Base-by-base conservation (phyloP, 2,329 filamentous ascomycete species). In the Verticillium isaacii region DNA sequence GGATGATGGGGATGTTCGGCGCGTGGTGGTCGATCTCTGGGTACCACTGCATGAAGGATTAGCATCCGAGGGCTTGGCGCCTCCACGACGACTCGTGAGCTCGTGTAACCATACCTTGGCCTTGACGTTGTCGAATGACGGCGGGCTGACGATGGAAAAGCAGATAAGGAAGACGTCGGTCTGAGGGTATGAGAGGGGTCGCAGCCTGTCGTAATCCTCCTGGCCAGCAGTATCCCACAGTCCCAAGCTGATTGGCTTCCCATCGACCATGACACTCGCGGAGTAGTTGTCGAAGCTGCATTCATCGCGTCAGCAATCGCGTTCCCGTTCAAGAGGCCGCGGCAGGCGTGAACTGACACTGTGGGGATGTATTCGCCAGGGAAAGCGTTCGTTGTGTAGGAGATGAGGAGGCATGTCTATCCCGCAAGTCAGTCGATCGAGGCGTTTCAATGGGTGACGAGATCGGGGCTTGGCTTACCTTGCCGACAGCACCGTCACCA, bases 301-400 rank as follows among this genome's bases (percentile, higher is more conserved):
- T 54, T 57, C 56, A 19, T 54, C 61, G 67, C 65, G 62, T 56
- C n/a, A 45, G 50, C 32, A 59, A 45, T 32, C 29, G 19, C 17
- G 58, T 37, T 29, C 11, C 54, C 25, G 1, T 8, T 54, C 63
- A 25, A 61, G 60, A 23, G 50, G 39, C 52, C n/a, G 37, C 25
- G 36, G 32, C 50, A 50, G 25, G 6, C 32, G 7, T 32, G 39
- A 56, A 83, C 89, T 78, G 81, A 95, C 91, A 99, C 95, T 71
- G 95, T 99, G 68, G 95, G 95, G 71, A 99, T 98, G 80, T 99
- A 99, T 84, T 99, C 95, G 78, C 95, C 95, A n/a, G 95, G 95
- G 77, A 99, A 99, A 68, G 95, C 95, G 82, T 98, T 99, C 66
- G 95, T 99, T 66, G 95, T 98, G 82, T 99, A 99, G 60, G 94